A percentile compares a stretch with the other conserved stretches of the same genome.
These are phyloP conservation scores for Phytophthora sojae DNA, from an alignment of 352 stramenopile genomes.

Conservation along the genomic window DNA sequence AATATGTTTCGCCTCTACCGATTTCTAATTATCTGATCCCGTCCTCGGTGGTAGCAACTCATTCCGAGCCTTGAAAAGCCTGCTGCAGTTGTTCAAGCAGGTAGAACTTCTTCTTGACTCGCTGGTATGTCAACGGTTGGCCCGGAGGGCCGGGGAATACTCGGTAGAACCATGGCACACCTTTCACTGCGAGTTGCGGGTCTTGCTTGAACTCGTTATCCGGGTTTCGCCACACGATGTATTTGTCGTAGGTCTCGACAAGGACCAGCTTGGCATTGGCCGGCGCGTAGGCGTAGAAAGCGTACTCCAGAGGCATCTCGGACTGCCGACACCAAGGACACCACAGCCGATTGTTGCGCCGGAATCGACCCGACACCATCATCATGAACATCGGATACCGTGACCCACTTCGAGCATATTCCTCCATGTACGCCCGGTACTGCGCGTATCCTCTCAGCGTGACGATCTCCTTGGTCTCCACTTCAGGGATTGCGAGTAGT, in stretches of 20 bases:
- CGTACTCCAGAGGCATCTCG: constrained; percentile 71
- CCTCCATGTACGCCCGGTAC: constrained; percentile 47
- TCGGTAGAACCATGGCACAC: constrained; percentile 71
- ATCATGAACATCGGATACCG: constrained; percentile 76
- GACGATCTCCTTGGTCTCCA: constrained; percentile 62
- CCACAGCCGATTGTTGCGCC: constrained; percentile 77
- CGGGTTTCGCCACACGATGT: constrained; percentile 75
- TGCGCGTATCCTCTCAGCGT: constrained; percentile 53
- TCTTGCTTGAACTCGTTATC: constrained; percentile 75
- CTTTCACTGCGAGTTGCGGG: constrained; percentile 57
- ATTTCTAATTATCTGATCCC: constrained; percentile 26
- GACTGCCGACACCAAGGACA: constrained; percentile 77
- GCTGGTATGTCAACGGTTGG: constrained; percentile 39
- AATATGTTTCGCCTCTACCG: constrained; percentile 18
- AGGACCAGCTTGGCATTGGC: constrained; percentile 58
- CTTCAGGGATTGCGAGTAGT: constrained; percentile 44
- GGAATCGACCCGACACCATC: constrained; percentile 68
- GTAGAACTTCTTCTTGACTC: constrained; percentile 48
- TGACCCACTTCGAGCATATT: constrained; percentile 29
- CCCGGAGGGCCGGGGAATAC: constrained; percentile 45
- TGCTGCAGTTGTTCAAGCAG: constrained; percentile 38
- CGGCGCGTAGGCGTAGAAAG: constrained; percentile 71
- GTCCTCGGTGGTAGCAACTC: background rate
- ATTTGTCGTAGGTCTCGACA: constrained; percentile 63
- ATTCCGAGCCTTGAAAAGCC: constrained; percentile 35